phyloP scores from a whole-genome alignment of 148 eudicot genomes.

The Mesembryanthemum crystallinum region DNA sequence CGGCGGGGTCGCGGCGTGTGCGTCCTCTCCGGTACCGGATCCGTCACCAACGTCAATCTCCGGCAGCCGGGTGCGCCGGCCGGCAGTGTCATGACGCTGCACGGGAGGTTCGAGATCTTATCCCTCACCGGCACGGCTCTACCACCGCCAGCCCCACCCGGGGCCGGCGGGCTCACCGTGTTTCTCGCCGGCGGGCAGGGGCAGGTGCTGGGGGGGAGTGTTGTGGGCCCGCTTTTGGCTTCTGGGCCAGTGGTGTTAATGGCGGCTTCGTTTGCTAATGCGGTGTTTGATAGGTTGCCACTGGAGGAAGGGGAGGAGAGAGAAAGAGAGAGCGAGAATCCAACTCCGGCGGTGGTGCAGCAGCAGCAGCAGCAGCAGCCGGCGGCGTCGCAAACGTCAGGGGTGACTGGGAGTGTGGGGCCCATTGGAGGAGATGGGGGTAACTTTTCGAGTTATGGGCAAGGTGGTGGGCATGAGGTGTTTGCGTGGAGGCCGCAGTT shows the following conservation, averaged over 20 bases:
- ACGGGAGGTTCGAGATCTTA: constrained; percentile 40
- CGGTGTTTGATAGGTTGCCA: constrained; percentile 64
- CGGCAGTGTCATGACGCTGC: constrained; percentile 35
- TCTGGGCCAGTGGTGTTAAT: constrained; percentile 60
- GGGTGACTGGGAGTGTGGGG: constrained; percentile 30
- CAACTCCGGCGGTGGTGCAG: not conserved
- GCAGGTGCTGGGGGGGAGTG: constrained; percentile 67
- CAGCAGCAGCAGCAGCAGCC: constrained; percentile 19
- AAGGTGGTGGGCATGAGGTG: constrained; percentile 23
- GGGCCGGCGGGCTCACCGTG: constrained; percentile 53
- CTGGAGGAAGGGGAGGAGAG: constrained; percentile 47
- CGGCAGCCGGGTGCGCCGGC: constrained; percentile 32
- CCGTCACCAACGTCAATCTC: constrained; percentile 38
- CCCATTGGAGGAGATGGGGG: constrained; percentile 15
- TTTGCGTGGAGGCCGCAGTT: constrained; percentile 32
- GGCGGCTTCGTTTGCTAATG: constrained; percentile 71
- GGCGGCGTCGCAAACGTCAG: constrained; percentile 39
- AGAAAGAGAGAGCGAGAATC: constrained; percentile 14
- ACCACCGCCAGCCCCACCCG: constrained; percentile 56
- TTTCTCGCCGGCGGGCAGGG: constrained; percentile 67
- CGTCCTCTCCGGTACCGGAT: constrained; percentile 35
- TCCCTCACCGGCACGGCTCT: constrained; percentile 39
- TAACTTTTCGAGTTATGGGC: constrained; percentile 11
- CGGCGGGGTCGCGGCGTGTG: constrained; percentile 40
- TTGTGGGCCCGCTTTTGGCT: constrained; percentile 55